Conservation (phyloP, 805 yeast genomes). For the Metschnikowia continentalis region DNA sequence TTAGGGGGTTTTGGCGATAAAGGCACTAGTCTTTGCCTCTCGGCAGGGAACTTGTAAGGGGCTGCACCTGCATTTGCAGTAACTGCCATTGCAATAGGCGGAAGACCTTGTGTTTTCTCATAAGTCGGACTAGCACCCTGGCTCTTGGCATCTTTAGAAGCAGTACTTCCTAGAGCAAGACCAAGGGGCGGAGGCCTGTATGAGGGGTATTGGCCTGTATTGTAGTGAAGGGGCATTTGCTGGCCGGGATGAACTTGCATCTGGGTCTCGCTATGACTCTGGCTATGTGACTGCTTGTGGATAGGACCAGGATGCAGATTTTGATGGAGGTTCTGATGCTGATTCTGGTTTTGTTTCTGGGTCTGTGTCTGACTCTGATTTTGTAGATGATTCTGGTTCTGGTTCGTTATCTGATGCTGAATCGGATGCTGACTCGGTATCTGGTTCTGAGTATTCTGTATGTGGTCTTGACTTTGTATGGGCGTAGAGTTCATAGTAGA, state of each 20-base stretch:
- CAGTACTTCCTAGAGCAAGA: background rate
- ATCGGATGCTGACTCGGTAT: background rate
- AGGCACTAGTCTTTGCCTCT: constrained; percentile 4
- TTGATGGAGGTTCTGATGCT: background rate
- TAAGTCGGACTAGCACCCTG: background rate
- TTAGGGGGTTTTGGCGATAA: constrained; percentile 8
- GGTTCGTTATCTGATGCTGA: background rate
- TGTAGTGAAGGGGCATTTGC: background rate
- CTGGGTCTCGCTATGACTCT: background rate
- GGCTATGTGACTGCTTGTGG: background rate
- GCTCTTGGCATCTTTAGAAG: background rate
- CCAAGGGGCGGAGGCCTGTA: background rate
- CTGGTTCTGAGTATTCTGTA: background rate
- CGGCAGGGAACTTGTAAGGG: constrained; percentile 3
- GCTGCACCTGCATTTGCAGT: background rate
- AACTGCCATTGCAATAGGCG: background rate
- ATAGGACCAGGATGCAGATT: background rate
- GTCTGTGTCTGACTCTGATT: background rate
- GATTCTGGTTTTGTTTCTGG: background rate
- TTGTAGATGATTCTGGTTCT: background rate
- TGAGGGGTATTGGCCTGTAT: background rate
- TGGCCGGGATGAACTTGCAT: background rate
- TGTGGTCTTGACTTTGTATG: background rate
- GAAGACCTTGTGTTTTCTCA: background rate
- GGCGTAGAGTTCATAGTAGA: background rate